A percentile compares a stretch with the other conserved stretches of the same genome.
phyloP scores from a whole-genome alignment of 129 eudicot species.

The Ambrosia trifida region DNA sequence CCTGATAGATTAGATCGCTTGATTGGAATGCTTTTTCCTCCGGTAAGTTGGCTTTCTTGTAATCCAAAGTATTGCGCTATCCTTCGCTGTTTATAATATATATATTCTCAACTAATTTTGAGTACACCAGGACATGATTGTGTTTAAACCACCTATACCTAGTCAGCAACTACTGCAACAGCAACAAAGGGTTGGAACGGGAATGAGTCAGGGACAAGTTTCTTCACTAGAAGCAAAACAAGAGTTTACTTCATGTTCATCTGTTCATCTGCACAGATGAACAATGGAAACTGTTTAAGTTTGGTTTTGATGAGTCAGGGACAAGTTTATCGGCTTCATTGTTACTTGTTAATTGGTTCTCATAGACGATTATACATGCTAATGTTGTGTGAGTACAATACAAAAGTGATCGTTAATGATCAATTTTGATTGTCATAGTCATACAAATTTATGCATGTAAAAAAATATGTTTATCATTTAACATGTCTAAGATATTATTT shows the following conservation, averaged over 20 bases:
- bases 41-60: background rate
- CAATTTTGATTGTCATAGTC: too few relatives aligned
- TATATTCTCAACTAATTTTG: constrained; percentile 7
- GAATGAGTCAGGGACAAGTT: constrained; percentile 52
- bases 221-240: constrained; percentile 50
- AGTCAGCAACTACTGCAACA: constrained; percentile 45
- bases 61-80: background rate
- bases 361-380: too few relatives aligned
- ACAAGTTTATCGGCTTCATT: too few relatives aligned
- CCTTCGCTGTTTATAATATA: background rate
- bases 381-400: too few relatives aligned
- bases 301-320: too few relatives aligned
- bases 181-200: constrained; percentile 39
- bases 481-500: too few relatives aligned
- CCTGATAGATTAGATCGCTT: background rate
- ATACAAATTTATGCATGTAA: too few relatives aligned
- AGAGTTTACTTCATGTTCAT: constrained; percentile 10
- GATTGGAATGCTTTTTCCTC: background rate
- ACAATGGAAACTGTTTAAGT: too few relatives aligned
- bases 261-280: too few relatives aligned
- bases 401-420: too few relatives aligned
- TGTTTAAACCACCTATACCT: constrained; percentile 59
- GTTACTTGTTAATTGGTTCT: too few relatives aligned
- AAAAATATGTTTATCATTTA: too few relatives aligned
- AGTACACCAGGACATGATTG: constrained; percentile 58